These are phyloP conservation scores for Aspergillus sp. DNA, from an alignment of 2,329 filamentous ascomycete genomes.

Conservation along the genomic window DNA sequence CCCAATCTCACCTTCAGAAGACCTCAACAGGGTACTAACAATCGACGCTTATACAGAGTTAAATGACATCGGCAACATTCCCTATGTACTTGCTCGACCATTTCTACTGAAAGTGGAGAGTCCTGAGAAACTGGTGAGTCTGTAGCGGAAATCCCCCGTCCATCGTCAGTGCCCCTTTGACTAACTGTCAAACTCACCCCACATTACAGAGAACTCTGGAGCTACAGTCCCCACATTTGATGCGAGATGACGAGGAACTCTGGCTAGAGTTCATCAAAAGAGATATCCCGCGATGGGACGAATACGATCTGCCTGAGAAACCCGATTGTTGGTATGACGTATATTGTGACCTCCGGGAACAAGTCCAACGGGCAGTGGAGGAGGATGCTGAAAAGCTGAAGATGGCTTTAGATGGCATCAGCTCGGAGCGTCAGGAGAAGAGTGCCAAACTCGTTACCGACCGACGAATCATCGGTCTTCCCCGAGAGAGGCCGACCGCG, in stretches of 20 bases:
- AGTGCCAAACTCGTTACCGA: slow-evolving; percentile 59
- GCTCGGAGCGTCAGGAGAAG: slow-evolving; percentile 60
- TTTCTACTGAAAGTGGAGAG: slow-evolving; percentile 72
- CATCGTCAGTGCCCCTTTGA: not conserved
- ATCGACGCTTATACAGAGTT: slow-evolving; percentile 49
- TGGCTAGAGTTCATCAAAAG: slow-evolving; percentile 79
- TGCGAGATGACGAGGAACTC: slow-evolving; percentile 67
- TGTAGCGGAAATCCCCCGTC: not conserved
- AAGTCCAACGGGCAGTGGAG: slow-evolving; percentile 59
- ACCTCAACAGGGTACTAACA: not conserved
- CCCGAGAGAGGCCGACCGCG: slow-evolving; percentile 31
- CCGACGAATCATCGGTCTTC: slow-evolving; percentile 30
- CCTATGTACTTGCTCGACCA: slow-evolving; percentile 64
- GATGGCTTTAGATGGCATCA: slow-evolving; percentile 59
- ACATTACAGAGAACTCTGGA: slow-evolving; percentile 61
- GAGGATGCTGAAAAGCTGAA: slow-evolving; percentile 61
- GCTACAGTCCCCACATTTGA: slow-evolving; percentile 72
- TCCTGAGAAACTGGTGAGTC: slow-evolving; percentile 68
- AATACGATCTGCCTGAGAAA: slow-evolving; percentile 66
- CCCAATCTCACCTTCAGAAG: not conserved
- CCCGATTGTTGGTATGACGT: slow-evolving; percentile 74
- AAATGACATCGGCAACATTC: slow-evolving; percentile 69
- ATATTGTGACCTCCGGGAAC: slow-evolving; percentile 68
- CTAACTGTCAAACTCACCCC: slow-evolving; percentile 10
- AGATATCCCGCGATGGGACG: slow-evolving; percentile 70